phyloP scores from a whole-genome alignment of 768 basidiomycete genomes.

The Lactarius trivialis region DNA sequence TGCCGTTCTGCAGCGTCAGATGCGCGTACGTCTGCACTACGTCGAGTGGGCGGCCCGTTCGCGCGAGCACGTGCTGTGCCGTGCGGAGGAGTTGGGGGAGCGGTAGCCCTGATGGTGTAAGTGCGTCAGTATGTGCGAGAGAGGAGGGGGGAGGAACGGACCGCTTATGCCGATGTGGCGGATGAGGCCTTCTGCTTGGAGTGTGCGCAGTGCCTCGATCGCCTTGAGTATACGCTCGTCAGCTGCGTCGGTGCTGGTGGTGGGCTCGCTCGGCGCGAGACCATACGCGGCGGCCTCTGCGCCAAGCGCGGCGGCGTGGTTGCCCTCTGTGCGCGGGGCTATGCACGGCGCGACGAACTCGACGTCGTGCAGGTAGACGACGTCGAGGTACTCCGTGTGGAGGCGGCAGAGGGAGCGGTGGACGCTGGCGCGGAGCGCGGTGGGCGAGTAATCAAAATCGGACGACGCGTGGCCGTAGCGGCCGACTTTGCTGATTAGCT shows the following conservation, averaged over 20 bases:
- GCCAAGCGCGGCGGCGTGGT: constrained; percentile 49
- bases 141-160: constrained; percentile 27
- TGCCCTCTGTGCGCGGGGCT: constrained; percentile 44
- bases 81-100: constrained; percentile 80
- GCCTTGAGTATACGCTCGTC: constrained; percentile 70
- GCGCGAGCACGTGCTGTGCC: constrained; percentile 53
- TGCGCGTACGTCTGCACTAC: constrained; percentile 78
- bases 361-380: constrained; percentile 78
- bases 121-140: background rate
- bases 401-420: constrained; percentile 59
- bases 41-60: constrained; percentile 55
- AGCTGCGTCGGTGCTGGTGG: constrained; percentile 51
- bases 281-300: constrained; percentile 59
- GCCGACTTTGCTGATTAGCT: constrained; percentile 82
- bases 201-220: constrained; percentile 52
- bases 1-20: constrained; percentile 66
- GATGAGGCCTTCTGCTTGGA: constrained; percentile 69
- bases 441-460: constrained; percentile 70
- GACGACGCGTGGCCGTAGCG: constrained; percentile 48
- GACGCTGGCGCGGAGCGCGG: constrained; percentile 59
- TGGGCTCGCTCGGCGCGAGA: constrained; percentile 50
- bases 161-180: constrained; percentile 76
- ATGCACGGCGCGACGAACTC: constrained; percentile 64
- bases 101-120: constrained; percentile 54
- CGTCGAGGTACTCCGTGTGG: constrained; percentile 72